Percentiles rank a stretch among this genome's conserved stretches.
phyloP scores from a whole-genome alignment of 208 protist genomes.

The Wallacemonas sp. region DNA sequence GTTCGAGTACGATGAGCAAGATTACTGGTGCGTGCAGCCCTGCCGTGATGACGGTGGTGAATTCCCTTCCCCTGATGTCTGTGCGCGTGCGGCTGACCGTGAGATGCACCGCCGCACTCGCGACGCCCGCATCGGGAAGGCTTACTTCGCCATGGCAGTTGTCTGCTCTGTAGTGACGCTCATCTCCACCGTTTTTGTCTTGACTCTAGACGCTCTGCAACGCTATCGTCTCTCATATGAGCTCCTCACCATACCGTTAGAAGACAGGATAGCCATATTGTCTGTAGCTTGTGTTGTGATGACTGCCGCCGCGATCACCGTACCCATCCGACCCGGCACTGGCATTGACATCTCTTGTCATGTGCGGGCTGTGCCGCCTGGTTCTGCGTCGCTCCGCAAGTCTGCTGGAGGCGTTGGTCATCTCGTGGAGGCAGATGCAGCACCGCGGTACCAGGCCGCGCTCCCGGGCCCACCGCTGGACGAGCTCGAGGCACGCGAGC shows the following conservation, averaged over 20 bases:
- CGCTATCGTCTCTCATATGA: too few species aligned
- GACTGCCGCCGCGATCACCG: neutral
- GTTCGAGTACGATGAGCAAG: neutral
- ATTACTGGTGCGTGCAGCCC: conserved; percentile 2
- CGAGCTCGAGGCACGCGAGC: neutral
- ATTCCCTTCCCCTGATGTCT: neutral
- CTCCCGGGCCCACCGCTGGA: conserved; percentile 7
- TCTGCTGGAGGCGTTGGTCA: neutral
- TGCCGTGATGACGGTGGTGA: neutral
- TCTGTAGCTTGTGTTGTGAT: neutral
- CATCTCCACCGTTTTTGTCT: neutral
- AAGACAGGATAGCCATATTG: neutral
- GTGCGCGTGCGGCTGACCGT: neutral
- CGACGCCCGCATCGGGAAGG: neutral
- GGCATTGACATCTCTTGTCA: neutral
- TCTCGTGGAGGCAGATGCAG: too few species aligned
- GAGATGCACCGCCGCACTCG: neutral
- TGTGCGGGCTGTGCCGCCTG: neutral
- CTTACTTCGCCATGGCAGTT: conserved; percentile 5
- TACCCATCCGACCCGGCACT: neutral
- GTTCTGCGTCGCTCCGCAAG: neutral
- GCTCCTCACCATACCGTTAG: neutral
- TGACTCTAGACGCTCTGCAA: neutral
- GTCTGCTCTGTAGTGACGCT: neutral
- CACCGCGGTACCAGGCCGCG: neutral